Conservation (phyloP, 2,329 filamentous ascomycete species). For the Colletotrichum cereale region DNA sequence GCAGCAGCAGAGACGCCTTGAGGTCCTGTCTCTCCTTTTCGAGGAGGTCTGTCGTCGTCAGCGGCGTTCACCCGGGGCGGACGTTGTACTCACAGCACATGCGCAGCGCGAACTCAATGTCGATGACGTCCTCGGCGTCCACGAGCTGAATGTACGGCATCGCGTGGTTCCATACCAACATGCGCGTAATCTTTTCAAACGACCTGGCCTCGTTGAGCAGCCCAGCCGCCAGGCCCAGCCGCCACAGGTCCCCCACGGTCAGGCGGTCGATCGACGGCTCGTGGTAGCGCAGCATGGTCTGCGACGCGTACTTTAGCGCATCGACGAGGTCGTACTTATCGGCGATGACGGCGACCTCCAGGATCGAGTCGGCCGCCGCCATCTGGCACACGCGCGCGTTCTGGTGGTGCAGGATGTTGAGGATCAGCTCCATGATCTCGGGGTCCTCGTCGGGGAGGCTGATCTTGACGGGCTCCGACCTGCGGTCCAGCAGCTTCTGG, state of each 20-base stretch:
- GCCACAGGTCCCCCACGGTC: slow-evolving; percentile 38
- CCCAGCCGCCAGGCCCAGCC: slow-evolving; percentile 34
- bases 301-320: slow-evolving; percentile 35
- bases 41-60: slow-evolving; percentile 31
- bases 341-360: slow-evolving; percentile 47
- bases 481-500: slow-evolving; percentile 36
- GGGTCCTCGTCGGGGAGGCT: slow-evolving; percentile 49
- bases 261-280: slow-evolving; percentile 36
- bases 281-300: slow-evolving; percentile 37
- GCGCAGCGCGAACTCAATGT: slow-evolving; percentile 37
- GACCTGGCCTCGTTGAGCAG: slow-evolving; percentile 35
- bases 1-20: slow-evolving; percentile 38
- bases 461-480: slow-evolving; percentile 43
- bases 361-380: slow-evolving; percentile 46
- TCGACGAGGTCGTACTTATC: slow-evolving; percentile 45
- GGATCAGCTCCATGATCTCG: slow-evolving; percentile 47
- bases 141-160: slow-evolving; percentile 37
- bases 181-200: slow-evolving; percentile 37
- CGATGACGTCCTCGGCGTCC: slow-evolving; percentile 35
- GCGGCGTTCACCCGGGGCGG: neutral
- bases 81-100: slow-evolving; percentile 36
- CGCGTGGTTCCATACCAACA: slow-evolving; percentile 36
- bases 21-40: slow-evolving; percentile 39
- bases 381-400: slow-evolving; percentile 45
- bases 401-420: slow-evolving; percentile 49